Base-by-base conservation (phyloP, 768 basidiomycete genomes). In the Mycena venus region DNA sequence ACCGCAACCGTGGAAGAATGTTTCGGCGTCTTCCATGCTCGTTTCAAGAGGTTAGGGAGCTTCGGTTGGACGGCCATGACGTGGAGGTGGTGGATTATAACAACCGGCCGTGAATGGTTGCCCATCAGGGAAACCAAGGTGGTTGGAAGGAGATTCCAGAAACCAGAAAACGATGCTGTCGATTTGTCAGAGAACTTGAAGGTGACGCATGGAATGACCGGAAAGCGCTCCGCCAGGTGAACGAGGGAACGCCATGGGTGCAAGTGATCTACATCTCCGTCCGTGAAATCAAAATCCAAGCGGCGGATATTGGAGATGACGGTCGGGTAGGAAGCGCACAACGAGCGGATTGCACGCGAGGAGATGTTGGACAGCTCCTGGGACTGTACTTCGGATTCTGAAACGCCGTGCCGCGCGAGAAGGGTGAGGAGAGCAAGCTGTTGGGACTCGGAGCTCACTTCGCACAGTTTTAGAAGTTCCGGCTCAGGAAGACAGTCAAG, bases 341-440 rank as follows among this genome's bases (percentile, higher is more conserved):
- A 53, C 21, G 23, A 21, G 27, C 36, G 71, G 27, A 73, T 38
- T n/a, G 71, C 71, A 15, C 65, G 47, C 25, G 71, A 53, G 14
- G 58, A 4, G 40, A 73, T 27, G 11, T 61, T 62, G 12, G 36
- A 32, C 0, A 73, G 64, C 59, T 66, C 44, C 58, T 61, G 65
- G 29, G 71, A 38, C n/a, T 67, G 64, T 11, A 67, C 31, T 44
- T 73, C 58, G 4, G 65, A 25, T 55, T 61, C 58, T 0, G 71
- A 61, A 25, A 73, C 23, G 29, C 65, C 65, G 59, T 67, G 29
- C 27, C 58, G 71, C 38, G 65, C 65, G 29, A 73, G 65, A 17
- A 73, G 58, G 19, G 47, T 60, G 29, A 49, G 38, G 51, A 73
- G 71, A n/a, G 71, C 65, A 34, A 73, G 47, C 7, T 67, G 34